Percentiles rank a stretch among this genome's conserved stretches.
Conservation (phyloP, 2,329 filamentous ascomycete genomes). For the Calonectria montana region DNA sequence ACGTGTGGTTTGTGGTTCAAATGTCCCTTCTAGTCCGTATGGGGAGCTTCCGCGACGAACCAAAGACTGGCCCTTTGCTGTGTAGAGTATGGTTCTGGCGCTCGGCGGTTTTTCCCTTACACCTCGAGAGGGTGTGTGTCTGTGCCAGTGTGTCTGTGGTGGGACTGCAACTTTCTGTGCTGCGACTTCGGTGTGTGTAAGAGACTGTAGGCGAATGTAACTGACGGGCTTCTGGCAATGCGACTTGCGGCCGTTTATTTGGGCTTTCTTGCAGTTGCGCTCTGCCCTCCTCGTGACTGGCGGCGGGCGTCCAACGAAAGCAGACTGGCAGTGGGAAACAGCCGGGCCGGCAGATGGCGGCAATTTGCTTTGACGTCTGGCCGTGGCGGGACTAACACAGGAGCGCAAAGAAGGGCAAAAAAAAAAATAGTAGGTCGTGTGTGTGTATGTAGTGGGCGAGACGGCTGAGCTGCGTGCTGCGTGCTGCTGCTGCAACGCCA, state of each 20-base stretch:
- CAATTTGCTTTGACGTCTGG: constrained; percentile 5
- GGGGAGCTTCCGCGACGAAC: constrained; percentile 7
- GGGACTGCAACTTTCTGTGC: constrained; percentile 10
- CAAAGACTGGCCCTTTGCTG: not conserved
- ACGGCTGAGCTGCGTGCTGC: constrained; percentile 13
- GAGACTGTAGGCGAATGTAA: constrained; percentile 5
- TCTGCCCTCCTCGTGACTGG: not conserved
- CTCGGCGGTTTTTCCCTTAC: constrained; percentile 4
- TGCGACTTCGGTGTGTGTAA: constrained; percentile 4
- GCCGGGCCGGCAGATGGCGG: constrained; percentile 14
- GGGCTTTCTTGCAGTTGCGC: not conserved
- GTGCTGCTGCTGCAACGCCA: constrained; percentile 27
- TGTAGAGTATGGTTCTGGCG: not conserved
- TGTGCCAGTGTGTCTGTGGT: constrained; percentile 1
- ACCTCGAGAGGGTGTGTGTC: not conserved
- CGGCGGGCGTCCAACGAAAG: not conserved
- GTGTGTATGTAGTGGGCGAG: not conserved
- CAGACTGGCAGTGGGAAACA: constrained; percentile 1
- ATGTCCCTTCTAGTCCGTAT: constrained; percentile 3
- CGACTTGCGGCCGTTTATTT: constrained; percentile 4
- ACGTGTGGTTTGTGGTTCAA: constrained; percentile 1
- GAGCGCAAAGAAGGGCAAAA: not conserved
- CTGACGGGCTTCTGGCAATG: not conserved
- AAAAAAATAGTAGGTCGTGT: not conserved
- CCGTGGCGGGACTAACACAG: constrained; percentile 4